Percentiles rank a stretch among this genome's conserved stretches.
Evolutionary conservation across 2,329 filamentous ascomycete species (phyloP).

Genomic region (Claviceps capensis): DNA sequence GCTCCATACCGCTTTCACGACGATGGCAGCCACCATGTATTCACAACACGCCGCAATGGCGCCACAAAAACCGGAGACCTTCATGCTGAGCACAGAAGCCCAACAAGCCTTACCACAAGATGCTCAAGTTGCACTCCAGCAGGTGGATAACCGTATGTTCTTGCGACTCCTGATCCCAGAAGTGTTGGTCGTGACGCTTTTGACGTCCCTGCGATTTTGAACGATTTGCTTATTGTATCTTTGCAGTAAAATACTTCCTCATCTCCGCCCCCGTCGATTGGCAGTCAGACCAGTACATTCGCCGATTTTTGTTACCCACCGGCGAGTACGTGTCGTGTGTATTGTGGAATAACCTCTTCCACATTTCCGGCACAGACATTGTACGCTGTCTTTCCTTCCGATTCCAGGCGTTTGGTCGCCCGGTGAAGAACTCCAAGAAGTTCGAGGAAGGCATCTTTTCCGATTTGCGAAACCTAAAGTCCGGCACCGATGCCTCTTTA

Average conservation of each 20-base stretch:
- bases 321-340: slow-evolving; percentile 99
- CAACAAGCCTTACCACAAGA: slow-evolving; percentile 93
- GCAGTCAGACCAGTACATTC: slow-evolving; percentile 92
- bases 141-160: slow-evolving; percentile 85
- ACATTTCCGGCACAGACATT: slow-evolving; percentile 97
- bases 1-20: slow-evolving; percentile 4
- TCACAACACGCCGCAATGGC: slow-evolving; percentile 77
- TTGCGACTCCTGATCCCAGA: neutral
- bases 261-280: slow-evolving; percentile 97
- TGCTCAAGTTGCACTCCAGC: slow-evolving; percentile 91
- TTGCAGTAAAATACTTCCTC: slow-evolving; percentile 93
- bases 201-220: neutral
- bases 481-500: slow-evolving; percentile 91
- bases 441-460: slow-evolving; percentile 99
- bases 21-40: slow-evolving; percentile 46
- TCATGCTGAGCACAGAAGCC: slow-evolving; percentile 94
- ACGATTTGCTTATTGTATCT: neutral
- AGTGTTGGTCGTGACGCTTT: neutral
- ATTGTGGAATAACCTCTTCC: slow-evolving; percentile 97
- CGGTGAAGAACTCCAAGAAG: slow-evolving; percentile 99
- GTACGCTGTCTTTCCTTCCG: slow-evolving; percentile 95
- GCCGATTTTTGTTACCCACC: slow-evolving; percentile 86
- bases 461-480: slow-evolving; percentile 94
- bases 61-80: slow-evolving; percentile 94
- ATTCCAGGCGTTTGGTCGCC: slow-evolving; percentile 95